phyloP scores from a whole-genome alignment of 352 stramenopile species.

The Globisporangium viniferum region DNA sequence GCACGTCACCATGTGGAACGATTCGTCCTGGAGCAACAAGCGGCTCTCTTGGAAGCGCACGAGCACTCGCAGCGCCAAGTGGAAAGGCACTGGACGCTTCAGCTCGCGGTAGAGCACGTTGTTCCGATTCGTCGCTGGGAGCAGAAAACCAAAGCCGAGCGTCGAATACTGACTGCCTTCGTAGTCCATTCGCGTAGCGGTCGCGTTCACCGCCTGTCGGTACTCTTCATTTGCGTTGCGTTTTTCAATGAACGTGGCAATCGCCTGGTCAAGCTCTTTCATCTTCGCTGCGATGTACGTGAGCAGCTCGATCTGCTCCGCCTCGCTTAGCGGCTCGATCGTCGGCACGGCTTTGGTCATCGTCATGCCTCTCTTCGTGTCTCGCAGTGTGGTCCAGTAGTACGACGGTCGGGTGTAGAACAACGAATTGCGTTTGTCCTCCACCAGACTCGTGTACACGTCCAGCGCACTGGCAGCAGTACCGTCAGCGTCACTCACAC shows the following conservation, averaged over 20 bases:
- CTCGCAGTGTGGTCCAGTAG: slow-evolving; percentile 33
- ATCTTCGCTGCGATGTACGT: slow-evolving; percentile 22
- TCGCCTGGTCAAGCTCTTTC: slow-evolving; percentile 23
- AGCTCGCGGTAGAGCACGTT: slow-evolving; percentile 59
- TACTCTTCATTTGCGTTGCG: slow-evolving; percentile 34
- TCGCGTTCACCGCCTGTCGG: slow-evolving; percentile 34
- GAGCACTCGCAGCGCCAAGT: slow-evolving; percentile 47
- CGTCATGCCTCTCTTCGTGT: slow-evolving; percentile 28
- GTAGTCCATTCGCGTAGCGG: slow-evolving; percentile 31
- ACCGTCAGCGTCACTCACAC: not conserved
- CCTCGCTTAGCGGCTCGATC: slow-evolving; percentile 30
- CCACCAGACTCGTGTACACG: slow-evolving; percentile 34
- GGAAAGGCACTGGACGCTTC: slow-evolving; percentile 49
- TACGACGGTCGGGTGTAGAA: slow-evolving; percentile 39
- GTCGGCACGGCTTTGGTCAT: slow-evolving; percentile 19
- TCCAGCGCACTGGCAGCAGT: slow-evolving; percentile 15
- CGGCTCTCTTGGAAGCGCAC: slow-evolving; percentile 58
- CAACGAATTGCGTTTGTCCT: slow-evolving; percentile 20
- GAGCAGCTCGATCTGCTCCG: slow-evolving; percentile 35
- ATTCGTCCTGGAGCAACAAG: slow-evolving; percentile 49
- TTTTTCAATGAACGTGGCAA: slow-evolving; percentile 28
- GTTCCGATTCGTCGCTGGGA: slow-evolving; percentile 47
- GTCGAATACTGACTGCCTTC: slow-evolving; percentile 53
- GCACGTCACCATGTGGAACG: slow-evolving; percentile 43
- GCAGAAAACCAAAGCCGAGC: slow-evolving; percentile 51